Evolutionary conservation across 2,329 filamentous ascomycete genomes (phyloP).

Genomic region (Fusarium lateritium): DNA sequence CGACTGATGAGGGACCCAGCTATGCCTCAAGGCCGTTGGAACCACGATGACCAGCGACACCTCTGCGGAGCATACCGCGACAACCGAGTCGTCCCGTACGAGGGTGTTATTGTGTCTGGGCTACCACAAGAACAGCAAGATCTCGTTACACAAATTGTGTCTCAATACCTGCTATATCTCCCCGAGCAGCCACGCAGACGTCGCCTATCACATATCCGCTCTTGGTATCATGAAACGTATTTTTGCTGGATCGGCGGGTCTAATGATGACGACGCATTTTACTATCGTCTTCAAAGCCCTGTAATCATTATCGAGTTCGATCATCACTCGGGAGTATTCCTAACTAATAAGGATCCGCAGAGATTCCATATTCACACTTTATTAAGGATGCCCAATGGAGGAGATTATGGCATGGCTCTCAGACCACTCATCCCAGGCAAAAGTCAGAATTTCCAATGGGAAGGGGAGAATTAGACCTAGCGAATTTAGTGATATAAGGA

Average conservation of each 20-base stretch:
- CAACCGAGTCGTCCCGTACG: conserved; percentile 81
- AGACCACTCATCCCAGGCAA: conserved; percentile 55
- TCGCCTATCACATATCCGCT: conserved; percentile 68
- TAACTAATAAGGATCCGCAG: not conserved
- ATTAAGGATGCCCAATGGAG: conserved; percentile 79
- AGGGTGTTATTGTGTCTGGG: conserved; percentile 72
- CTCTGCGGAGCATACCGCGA: conserved; percentile 84
- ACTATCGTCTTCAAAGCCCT: conserved; percentile 83
- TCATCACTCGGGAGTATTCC: conserved; percentile 22
- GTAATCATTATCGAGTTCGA: conserved; percentile 84
- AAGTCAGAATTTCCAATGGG: conserved; percentile 46
- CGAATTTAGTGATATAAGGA: too few relatives aligned
- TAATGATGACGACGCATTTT: conserved; percentile 72
- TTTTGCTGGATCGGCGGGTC: conserved; percentile 85
- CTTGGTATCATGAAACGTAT: conserved; percentile 77
- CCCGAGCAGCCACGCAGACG: conserved; percentile 68
- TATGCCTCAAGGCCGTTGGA: conserved; percentile 81
- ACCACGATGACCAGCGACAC: conserved; percentile 84
- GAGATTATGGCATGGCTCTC: conserved; percentile 78
- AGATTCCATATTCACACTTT: conserved; percentile 74
- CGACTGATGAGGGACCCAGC: conserved; percentile 71
- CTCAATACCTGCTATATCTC: conserved; percentile 77
- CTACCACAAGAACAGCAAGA: too few relatives aligned
- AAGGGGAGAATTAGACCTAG: not conserved
- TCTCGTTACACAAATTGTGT: too few relatives aligned